Percentiles rank a stretch among this genome's conserved stretches.
Conservation (phyloP, 2,329 filamentous ascomycete species). For the Aspergillus unguis region DNA sequence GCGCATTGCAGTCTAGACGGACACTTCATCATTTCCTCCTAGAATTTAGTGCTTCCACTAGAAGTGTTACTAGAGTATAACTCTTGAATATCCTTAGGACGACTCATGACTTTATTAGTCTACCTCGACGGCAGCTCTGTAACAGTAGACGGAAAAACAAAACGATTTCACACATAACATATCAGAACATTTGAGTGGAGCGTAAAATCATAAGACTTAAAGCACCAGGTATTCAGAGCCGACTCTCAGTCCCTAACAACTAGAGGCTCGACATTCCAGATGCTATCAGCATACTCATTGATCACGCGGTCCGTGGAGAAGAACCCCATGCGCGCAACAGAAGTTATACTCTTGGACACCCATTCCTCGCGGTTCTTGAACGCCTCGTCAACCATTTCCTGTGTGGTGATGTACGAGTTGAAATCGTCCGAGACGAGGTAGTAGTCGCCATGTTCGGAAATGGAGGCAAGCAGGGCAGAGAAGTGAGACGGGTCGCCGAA, state of each 20-base stretch:
- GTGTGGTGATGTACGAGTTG: constrained; percentile 88
- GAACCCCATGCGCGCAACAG: constrained; percentile 93
- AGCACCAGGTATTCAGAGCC: neutral
- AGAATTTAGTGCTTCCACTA: no score
- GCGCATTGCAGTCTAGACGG: neutral
- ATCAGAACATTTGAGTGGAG: neutral
- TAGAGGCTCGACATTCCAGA: constrained; percentile 94
- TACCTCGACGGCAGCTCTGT: neutral
- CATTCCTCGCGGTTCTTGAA: constrained; percentile 92
- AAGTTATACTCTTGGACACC: constrained; percentile 83
- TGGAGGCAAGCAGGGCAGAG: constrained; percentile 75
- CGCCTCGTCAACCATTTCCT: constrained; percentile 83
- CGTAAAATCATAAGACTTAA: neutral
- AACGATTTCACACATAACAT: neutral
- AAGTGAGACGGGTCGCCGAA: constrained; percentile 82
- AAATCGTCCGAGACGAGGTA: constrained; percentile 98
- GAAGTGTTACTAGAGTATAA: no score
- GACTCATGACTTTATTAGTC: neutral
- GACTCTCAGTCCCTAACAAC: constrained; percentile 38
- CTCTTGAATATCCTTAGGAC: no score
- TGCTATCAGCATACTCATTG: constrained; percentile 92
- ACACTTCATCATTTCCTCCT: no score
- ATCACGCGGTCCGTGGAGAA: constrained; percentile 95
- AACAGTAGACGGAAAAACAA: neutral
- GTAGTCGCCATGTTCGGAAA: constrained; percentile 92